Conservation (phyloP, 1,284 basidiomycete species). For the Cryptococcus wingfieldii region DNA sequence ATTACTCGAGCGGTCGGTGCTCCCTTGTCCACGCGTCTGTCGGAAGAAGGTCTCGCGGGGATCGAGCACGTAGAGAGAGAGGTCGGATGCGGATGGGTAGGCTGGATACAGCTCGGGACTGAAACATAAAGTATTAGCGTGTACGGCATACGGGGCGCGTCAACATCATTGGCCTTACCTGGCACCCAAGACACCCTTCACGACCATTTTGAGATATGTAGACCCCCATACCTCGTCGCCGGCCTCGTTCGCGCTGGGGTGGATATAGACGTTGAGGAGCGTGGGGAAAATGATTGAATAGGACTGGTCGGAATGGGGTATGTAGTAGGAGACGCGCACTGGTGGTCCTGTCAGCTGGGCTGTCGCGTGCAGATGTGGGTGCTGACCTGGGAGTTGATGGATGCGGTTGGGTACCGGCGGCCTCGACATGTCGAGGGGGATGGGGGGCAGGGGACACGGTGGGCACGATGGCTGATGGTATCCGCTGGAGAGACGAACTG, state of each 20-base stretch:
- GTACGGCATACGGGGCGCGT: not conserved
- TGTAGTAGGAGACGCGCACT: slow-evolving; percentile 43
- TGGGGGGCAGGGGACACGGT: not conserved
- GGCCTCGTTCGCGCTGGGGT: slow-evolving; percentile 26
- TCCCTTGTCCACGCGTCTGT: slow-evolving; percentile 16
- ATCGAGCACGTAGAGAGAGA: slow-evolving; percentile 44
- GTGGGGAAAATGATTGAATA: slow-evolving; percentile 36
- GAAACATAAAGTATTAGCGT: slow-evolving; percentile 3
- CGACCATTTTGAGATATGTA: slow-evolving; percentile 44
- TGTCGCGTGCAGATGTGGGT: not conserved
- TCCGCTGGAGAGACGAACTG: too few relatives aligned
- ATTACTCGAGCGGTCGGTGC: not conserved
- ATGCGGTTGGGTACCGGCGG: slow-evolving; percentile 39
- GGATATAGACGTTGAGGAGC: slow-evolving; percentile 44
- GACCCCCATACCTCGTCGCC: slow-evolving; percentile 34
- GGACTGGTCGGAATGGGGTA: slow-evolving; percentile 32
- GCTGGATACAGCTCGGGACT: slow-evolving; percentile 43
- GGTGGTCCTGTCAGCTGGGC: not conserved
- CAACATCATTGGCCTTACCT: slow-evolving; percentile 25
- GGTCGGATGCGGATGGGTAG: slow-evolving; percentile 29
- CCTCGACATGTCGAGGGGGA: slow-evolving; percentile 14
- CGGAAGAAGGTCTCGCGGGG: slow-evolving; percentile 43
- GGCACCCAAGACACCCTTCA: slow-evolving; percentile 40
- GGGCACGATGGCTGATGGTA: not conserved
- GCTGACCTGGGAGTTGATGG: slow-evolving; percentile 41